phyloP scores from a whole-genome alignment of 331 rosid genomes.

The Dryas integrifolia region DNA sequence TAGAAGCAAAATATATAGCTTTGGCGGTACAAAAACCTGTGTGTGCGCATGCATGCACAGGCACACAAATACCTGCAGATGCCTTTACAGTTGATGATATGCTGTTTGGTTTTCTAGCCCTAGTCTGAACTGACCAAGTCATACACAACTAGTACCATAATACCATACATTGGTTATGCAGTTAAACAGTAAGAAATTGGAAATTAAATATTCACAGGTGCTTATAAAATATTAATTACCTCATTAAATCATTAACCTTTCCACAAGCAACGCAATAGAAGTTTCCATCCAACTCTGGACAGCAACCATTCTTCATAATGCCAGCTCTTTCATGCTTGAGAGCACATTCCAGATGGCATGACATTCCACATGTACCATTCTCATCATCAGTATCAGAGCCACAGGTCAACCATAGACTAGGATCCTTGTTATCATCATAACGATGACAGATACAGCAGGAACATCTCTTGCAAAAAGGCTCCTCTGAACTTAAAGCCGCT shows the following conservation, averaged over 20 bases:
- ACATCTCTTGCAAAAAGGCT: constrained; percentile 83
- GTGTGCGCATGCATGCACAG: background rate
- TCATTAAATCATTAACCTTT: constrained; percentile 71
- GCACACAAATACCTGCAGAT: background rate
- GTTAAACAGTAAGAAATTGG: background rate
- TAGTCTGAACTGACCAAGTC: background rate
- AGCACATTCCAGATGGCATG: constrained; percentile 94
- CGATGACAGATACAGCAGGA: constrained; percentile 77
- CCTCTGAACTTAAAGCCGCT: constrained; percentile 57
- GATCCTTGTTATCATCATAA: constrained; percentile 91
- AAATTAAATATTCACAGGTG: background rate
- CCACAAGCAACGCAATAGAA: constrained; percentile 75
- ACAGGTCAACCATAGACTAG: constrained; percentile 89
- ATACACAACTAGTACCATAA: background rate
- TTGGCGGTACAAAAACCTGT: background rate
- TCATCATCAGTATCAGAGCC: constrained; percentile 45
- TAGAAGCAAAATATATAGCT: background rate
- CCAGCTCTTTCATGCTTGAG: constrained; percentile 58
- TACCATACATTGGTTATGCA: constrained; percentile 2
- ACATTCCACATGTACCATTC: constrained; percentile 70
- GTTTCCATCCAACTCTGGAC: constrained; percentile 61
- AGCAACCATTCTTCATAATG: constrained; percentile 47
- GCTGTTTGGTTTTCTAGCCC: background rate
- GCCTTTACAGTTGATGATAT: background rate
- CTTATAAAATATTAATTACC: constrained; percentile 41